Conservation (phyloP, 257 asterid species). For the Orobanche coerulescens region DNA sequence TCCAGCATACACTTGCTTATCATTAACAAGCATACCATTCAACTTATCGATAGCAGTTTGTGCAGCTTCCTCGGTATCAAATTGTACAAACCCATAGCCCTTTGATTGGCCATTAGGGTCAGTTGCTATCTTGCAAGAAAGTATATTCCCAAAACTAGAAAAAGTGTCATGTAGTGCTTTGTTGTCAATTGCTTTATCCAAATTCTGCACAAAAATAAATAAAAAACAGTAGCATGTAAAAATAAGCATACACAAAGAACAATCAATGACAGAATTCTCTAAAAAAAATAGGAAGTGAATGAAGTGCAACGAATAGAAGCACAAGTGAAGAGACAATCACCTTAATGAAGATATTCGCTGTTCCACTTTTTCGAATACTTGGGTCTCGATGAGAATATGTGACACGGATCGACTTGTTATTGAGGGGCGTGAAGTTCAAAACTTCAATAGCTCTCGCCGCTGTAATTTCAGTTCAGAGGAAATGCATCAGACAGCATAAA, state of each 20-base stretch:
- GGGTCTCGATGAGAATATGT: conserved; percentile 84
- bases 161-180: conserved; percentile 58
- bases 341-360: conserved; percentile 69
- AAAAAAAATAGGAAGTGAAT: too few relatives aligned
- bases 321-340: conserved; percentile 21
- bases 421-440: conserved; percentile 65
- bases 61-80: conserved; percentile 45
- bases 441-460: conserved; percentile 73
- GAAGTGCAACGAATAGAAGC: not conserved
- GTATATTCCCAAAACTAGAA: conserved; percentile 55
- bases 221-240: not conserved
- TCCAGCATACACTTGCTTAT: conserved; percentile 64
- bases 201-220: conserved; percentile 37
- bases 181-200: conserved; percentile 56
- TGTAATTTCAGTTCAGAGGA: conserved; percentile 19
- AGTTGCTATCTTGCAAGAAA: conserved; percentile 67
- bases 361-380: conserved; percentile 57
- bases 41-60: conserved; percentile 54
- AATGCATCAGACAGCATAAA: conserved; percentile 9
- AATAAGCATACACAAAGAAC: not conserved
- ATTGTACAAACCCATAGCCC: conserved; percentile 71
- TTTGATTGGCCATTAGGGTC: conserved; percentile 54
- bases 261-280: not conserved
- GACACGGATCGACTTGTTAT: conserved; percentile 52
- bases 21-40: conserved; percentile 64